These are phyloP conservation scores for Paramarasmius palmivorus DNA, from an alignment of 1,284 basidiomycete genomes.

Conservation along the genomic window DNA sequence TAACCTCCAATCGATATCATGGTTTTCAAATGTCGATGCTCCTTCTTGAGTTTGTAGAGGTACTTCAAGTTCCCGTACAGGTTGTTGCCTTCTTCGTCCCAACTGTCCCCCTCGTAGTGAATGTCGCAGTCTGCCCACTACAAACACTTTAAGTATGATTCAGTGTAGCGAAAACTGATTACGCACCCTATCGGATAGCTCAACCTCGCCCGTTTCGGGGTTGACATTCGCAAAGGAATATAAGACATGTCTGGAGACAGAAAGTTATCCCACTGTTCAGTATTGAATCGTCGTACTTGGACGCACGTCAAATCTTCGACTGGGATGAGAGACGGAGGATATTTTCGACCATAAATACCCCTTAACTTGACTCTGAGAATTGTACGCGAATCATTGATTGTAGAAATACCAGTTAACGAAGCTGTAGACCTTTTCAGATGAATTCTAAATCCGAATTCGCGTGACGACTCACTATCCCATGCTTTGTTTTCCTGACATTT, in stretches of 20 bases:
- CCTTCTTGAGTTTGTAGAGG: constrained; percentile 86
- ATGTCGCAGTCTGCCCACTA: constrained; percentile 94
- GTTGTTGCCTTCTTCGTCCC: constrained; percentile 85
- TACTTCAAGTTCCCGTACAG: constrained; percentile 96
- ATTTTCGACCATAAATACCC: constrained; percentile 94
- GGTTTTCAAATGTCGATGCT: constrained; percentile 82
- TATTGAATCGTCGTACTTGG: background rate
- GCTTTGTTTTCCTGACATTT: constrained; percentile 58
- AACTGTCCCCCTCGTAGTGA: constrained; percentile 79
- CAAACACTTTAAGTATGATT: no score
- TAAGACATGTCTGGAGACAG: constrained; percentile 54
- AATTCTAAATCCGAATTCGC: constrained; percentile 6
- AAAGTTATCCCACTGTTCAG: constrained; percentile 8
- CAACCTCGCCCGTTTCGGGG: constrained; percentile 79
- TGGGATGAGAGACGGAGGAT: constrained; percentile 80
- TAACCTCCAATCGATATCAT: constrained; percentile 91
- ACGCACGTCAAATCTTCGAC: constrained; percentile 82
- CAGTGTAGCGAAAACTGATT: no score
- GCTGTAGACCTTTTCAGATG: constrained; percentile 34
- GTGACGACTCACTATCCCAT: constrained; percentile 72
- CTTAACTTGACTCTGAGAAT: constrained; percentile 39
- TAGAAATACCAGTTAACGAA: constrained; percentile 70
- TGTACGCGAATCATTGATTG: background rate
- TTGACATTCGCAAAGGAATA: constrained; percentile 91
- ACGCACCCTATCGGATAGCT: constrained; percentile 85